Evolutionary conservation across 73 alveolate species (phyloP).

Genomic region (Uronychia binucleata): DNA sequence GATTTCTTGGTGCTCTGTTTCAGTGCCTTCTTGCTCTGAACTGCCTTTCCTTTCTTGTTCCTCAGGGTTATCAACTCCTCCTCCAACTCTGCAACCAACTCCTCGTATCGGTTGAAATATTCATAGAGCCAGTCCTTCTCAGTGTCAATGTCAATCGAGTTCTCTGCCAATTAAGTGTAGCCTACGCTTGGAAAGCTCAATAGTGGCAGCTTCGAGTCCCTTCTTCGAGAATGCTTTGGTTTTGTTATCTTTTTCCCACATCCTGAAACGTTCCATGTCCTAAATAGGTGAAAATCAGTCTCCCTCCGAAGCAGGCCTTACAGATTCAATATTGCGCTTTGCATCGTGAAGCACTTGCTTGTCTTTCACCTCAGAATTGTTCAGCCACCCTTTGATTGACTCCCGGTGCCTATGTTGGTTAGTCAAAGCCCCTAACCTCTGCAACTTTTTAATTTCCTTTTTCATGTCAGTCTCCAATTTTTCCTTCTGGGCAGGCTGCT

Average conservation of each 20-base stretch:
- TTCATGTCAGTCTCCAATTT: slow-evolving; percentile 63
- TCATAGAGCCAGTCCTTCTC: neutral
- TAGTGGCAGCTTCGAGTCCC: slow-evolving; percentile 36
- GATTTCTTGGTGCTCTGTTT: neutral
- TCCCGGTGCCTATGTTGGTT: slow-evolving; percentile 29
- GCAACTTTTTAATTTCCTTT: slow-evolving; percentile 68
- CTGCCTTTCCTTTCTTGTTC: neutral
- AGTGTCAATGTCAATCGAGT: too few relatives aligned
- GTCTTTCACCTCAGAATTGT: slow-evolving; percentile 51
- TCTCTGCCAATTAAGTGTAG: too few relatives aligned
- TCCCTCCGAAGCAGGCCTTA: slow-evolving; percentile 9
- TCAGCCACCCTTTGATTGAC: slow-evolving; percentile 8
- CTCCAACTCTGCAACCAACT: neutral
- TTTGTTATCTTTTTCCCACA: slow-evolving; percentile 56
- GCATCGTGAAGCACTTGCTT: slow-evolving; percentile 39
- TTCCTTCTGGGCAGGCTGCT: slow-evolving; percentile 49
- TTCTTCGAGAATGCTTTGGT: slow-evolving; percentile 53
- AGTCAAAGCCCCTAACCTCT: slow-evolving; percentile 10
- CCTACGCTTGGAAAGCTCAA: neutral
- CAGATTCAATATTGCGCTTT: slow-evolving; percentile 45
- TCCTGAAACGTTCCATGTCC: slow-evolving; percentile 66
- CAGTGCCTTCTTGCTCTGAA: neutral
- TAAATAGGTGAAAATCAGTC: neutral
- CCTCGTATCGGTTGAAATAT: neutral
- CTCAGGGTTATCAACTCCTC: neutral